Conservation (phyloP, 1,284 basidiomycete species). For the Trametes versicolor region DNA sequence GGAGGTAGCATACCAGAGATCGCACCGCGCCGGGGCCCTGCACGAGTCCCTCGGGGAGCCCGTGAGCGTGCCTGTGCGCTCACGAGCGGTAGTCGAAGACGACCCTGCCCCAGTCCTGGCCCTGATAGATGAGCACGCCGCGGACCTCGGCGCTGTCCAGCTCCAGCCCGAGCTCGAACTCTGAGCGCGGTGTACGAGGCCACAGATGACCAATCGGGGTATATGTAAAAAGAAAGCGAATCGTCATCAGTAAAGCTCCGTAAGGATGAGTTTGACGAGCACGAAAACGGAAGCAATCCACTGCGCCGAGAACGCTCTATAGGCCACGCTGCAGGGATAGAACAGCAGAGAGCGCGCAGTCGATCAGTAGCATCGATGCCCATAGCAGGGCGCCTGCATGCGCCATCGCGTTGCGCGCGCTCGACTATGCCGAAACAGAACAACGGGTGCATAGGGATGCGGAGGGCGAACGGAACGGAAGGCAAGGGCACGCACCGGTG, state of each 20-base stretch:
- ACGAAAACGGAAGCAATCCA: not conserved
- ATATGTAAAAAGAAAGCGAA: not conserved
- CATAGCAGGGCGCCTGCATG: not conserved
- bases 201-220: not conserved
- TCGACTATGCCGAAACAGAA: conserved; percentile 1
- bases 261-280: conserved; percentile 16
- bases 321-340: not conserved
- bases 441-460: too few species aligned
- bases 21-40: not conserved
- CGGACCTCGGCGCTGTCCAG: conserved; percentile 85
- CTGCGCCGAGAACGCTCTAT: not conserved
- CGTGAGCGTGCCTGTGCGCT: conserved; percentile 8
- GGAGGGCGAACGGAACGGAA: conserved; percentile 1
- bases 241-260: conserved; percentile 19
- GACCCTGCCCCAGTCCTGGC: conserved; percentile 78
- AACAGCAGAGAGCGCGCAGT: not conserved
- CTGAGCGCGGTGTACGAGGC: conserved; percentile 46
- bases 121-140: conserved; percentile 76
- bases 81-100: conserved; percentile 52
- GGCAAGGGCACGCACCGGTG: conserved; percentile 61
- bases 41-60: not conserved
- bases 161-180: conserved; percentile 84
- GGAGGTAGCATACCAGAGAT: conserved; percentile 2
- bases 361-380: conserved; percentile 3
- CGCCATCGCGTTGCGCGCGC: conserved; percentile 5